These are phyloP conservation scores for Sonneratia caseolaris DNA, from an alignment of 345 rosid genomes.

Conservation along the genomic window DNA sequence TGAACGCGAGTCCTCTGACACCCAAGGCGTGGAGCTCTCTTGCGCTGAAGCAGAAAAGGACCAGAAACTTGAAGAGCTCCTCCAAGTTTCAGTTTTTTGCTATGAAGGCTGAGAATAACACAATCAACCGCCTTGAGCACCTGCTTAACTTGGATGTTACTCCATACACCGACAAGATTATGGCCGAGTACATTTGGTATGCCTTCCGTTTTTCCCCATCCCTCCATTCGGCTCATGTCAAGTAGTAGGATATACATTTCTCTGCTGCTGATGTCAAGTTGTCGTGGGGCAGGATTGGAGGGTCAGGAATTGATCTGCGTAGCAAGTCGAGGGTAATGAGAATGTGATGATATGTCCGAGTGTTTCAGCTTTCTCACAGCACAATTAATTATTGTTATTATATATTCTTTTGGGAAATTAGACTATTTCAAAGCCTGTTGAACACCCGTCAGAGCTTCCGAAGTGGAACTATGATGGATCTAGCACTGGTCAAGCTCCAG, in stretches of 20 bases:
- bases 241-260: background rate
- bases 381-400: slow-evolving; percentile 2
- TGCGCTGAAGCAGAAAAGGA: slow-evolving; percentile 61
- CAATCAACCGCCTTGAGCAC: slow-evolving; percentile 60
- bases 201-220: background rate
- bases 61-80: slow-evolving; percentile 27
- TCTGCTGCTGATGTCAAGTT: slow-evolving; percentile 3
- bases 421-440: slow-evolving; percentile 80
- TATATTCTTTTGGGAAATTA: slow-evolving; percentile 13
- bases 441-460: slow-evolving; percentile 92
- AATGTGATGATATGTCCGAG: slow-evolving; percentile 3
- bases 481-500: slow-evolving; percentile 96
- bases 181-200: slow-evolving; percentile 97
- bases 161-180: slow-evolving; percentile 75
- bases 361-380: slow-evolving; percentile 8
- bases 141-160: slow-evolving; percentile 74
- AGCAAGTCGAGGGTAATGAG: slow-evolving; percentile 88
- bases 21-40: slow-evolving; percentile 60
- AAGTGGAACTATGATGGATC: slow-evolving; percentile 99
- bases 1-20: slow-evolving; percentile 28
- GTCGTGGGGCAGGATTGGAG: slow-evolving; percentile 71
- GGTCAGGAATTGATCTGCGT: slow-evolving; percentile 72
- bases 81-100: slow-evolving; percentile 54
- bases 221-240: background rate
- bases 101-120: slow-evolving; percentile 52